Base-by-base conservation (phyloP, 768 basidiomycete genomes). In the Auricularia heimuer region DNA sequence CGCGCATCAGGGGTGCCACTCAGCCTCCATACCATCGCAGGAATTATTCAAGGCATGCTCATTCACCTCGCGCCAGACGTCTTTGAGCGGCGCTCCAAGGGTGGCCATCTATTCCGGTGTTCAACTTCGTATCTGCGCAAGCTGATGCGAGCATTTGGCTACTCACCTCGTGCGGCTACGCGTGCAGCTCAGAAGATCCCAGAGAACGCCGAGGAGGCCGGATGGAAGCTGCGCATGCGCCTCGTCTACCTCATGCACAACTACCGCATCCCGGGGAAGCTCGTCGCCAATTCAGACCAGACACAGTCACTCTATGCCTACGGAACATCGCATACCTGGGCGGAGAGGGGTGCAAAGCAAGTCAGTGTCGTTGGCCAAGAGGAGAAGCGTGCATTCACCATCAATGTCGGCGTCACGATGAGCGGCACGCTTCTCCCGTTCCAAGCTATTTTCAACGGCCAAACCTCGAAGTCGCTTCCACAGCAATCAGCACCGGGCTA, bases 311-410 rank as follows among this genome's bases (percentile, higher is more conserved):
- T 73, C 0, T 74, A 72, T 54, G 66, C 68, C 3, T 73, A 67
- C 21, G 74, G 71, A 4, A 62, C 69, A 3, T 66, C 67, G 2
- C 63, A 70, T 51, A 79, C 78, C 4, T 81, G 70, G 64, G 71
- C 66, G 2, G 44, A 69, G 34, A 67, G 39, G 0, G 76, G 78
- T 0, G 65, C 70, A 0, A 75, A 76, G 63, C 80, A 81, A 62
- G 76, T 81, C 3, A 56, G 68, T 1, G 64, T 71, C 1, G 56
- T 74, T 3, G 78, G 80, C 0, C 34, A 64, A 12, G 78, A 79
- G 1, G 79, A 80, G 64, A 81, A 81, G 66, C 69, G 73, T 0
- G 80, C 80, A 21, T 76, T 80, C 56, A 80, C 79, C 0, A 34
- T 80, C 0, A 54, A 78, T 12, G 72, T 75, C 4, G 72, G 73